A percentile compares a stretch with the other conserved stretches of the same genome.
Evolutionary conservation across 139 green algal species (phyloP).

Genomic region (Coccomyxa sp.): DNA sequence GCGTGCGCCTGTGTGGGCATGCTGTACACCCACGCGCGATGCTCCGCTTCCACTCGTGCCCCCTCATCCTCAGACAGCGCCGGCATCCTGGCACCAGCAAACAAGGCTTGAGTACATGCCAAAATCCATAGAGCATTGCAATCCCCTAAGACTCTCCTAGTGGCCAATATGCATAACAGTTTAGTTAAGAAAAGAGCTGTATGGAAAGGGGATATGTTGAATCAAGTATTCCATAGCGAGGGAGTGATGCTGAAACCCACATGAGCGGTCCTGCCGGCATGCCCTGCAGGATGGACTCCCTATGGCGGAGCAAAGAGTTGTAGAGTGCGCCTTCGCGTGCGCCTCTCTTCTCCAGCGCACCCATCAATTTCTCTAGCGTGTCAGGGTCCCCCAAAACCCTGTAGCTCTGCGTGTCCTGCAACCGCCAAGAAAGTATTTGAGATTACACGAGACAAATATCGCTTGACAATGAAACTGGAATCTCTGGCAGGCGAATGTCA

Average conservation of each 20-base stretch:
- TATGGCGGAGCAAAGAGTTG: constrained; percentile 27
- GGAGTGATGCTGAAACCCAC: not conserved
- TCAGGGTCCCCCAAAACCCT: constrained; percentile 14
- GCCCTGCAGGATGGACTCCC: constrained; percentile 7
- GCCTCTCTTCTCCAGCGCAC: constrained; percentile 45
- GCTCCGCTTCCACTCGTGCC: not conserved
- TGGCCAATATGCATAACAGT: not conserved
- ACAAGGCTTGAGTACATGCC: not conserved
- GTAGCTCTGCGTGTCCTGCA: not conserved
- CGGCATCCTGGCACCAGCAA: not conserved
- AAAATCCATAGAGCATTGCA: not conserved
- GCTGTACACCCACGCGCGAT: not conserved
- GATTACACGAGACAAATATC: not conserved
- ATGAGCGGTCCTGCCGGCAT: constrained; percentile 28
- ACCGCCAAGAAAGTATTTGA: not conserved
- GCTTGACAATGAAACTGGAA: not conserved
- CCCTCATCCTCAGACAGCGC: not conserved
- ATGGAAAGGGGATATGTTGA: too few relatives aligned
- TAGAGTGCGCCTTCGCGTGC: constrained; percentile 46
- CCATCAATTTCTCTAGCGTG: constrained; percentile 47
- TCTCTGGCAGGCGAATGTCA: not conserved
- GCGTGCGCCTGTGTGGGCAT: not conserved
- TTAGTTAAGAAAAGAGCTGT: too few relatives aligned
- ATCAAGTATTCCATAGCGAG: not conserved
- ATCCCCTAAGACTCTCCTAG: not conserved